Evolutionary conservation across 495 filamentous ascomycete genomes (phyloP).

Genomic region (Pseudomonodictys pantanalensis): DNA sequence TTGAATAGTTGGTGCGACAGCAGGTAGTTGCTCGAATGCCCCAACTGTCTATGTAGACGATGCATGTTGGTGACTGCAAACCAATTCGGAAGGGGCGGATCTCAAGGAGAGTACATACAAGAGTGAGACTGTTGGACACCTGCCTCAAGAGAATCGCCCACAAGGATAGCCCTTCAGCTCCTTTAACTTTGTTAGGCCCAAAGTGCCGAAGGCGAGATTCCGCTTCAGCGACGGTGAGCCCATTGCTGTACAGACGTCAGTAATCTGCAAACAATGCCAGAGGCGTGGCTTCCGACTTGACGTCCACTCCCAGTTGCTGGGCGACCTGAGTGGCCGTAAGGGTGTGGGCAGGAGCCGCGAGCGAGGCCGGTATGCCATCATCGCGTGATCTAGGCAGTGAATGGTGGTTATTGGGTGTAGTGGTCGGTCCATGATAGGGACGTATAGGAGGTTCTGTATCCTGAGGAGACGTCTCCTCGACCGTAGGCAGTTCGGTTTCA

Average conservation of each 20-base stretch:
- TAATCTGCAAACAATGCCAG: not conserved
- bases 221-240: conserved; percentile 27
- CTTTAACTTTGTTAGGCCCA: conserved; percentile 37
- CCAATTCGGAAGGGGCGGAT: not conserved
- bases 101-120: conserved; percentile 10
- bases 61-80: not conserved
- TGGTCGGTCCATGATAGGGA: conserved; percentile 20
- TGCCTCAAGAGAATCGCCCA: conserved; percentile 37
- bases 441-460: conserved; percentile 35
- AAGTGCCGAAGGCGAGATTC: conserved; percentile 28
- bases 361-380: not conserved
- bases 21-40: no score
- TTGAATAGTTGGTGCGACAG: no score
- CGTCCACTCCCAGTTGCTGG: conserved; percentile 24
- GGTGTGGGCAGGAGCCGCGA: conserved; percentile 27
- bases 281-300: conserved; percentile 1
- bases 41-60: not conserved
- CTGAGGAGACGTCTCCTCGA: conserved; percentile 28
- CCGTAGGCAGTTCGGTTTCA: conserved; percentile 26
- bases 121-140: conserved; percentile 34
- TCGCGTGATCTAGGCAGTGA: not conserved
- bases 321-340: conserved; percentile 27
- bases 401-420: conserved; percentile 2
- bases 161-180: conserved; percentile 36
- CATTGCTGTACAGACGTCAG: conserved; percentile 23